These are phyloP conservation scores for Clarireedia paspali DNA, from an alignment of 2,329 filamentous ascomycete species.

Conservation along the genomic window DNA sequence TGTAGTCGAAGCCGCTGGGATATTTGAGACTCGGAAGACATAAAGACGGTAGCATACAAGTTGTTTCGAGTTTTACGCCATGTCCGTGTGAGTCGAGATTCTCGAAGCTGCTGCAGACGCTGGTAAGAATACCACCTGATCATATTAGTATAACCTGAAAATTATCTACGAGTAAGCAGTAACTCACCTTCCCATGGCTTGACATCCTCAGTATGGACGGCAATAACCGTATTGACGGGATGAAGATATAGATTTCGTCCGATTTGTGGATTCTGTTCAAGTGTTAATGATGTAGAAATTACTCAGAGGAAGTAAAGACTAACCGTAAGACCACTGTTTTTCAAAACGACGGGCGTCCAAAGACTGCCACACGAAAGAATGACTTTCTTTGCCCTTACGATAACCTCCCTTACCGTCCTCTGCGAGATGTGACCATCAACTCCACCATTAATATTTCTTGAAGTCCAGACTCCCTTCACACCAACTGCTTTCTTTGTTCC, in stretches of 20 bases:
- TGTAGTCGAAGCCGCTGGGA: slow-evolving; percentile 61
- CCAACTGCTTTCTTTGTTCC: slow-evolving; percentile 55
- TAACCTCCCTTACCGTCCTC: slow-evolving; percentile 49
- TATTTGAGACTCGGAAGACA: slow-evolving; percentile 59
- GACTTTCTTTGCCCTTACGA: slow-evolving; percentile 72
- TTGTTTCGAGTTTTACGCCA: slow-evolving; percentile 73
- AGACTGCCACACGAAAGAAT: slow-evolving; percentile 72
- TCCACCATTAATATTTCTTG: slow-evolving; percentile 55
- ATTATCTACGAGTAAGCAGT: background rate
- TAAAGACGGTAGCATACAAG: slow-evolving; percentile 63
- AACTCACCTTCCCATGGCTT: slow-evolving; percentile 52
- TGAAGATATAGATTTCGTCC: slow-evolving; percentile 78
- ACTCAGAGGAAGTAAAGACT: background rate
- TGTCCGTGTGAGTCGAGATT: slow-evolving; percentile 75
- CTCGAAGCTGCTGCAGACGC: slow-evolving; percentile 68
- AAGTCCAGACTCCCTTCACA: slow-evolving; percentile 67
- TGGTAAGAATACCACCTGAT: slow-evolving; percentile 62
- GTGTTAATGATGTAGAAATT: slow-evolving; percentile 5
- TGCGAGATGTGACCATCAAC: slow-evolving; percentile 42
- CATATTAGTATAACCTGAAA: background rate
- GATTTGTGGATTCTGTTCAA: slow-evolving; percentile 59
- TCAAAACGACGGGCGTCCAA: slow-evolving; percentile 67
- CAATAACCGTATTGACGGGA: slow-evolving; percentile 54
- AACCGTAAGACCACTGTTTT: slow-evolving; percentile 68
- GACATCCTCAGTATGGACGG: slow-evolving; percentile 61